These are phyloP conservation scores for Euphrasia arctica DNA, from an alignment of 305 asterid genomes.

Conservation along the genomic window DNA sequence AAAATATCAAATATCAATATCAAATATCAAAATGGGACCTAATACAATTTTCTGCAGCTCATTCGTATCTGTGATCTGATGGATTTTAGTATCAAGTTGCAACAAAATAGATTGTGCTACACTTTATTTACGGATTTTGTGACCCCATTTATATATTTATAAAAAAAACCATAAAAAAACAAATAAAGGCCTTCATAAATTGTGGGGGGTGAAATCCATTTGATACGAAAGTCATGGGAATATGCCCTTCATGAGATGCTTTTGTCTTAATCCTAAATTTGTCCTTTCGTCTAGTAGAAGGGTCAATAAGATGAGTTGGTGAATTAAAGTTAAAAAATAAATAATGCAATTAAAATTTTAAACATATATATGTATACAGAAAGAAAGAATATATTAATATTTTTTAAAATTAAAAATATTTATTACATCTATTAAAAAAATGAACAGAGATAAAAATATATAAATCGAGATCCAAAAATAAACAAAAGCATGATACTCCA, in stretches of 20 bases:
- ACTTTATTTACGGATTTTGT: conserved; percentile 9
- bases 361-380: too few relatives aligned
- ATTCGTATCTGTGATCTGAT: conserved; percentile 6
- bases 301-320: too few relatives aligned
- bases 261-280: not conserved
- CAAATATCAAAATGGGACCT: not conserved
- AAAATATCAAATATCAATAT: not conserved
- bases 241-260: conserved; percentile 11
- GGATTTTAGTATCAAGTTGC: conserved; percentile 14
- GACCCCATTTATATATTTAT: too few relatives aligned
- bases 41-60: not conserved
- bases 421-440: too few relatives aligned
- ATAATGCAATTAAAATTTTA: too few relatives aligned
- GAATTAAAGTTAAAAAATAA: too few relatives aligned
- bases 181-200: not conserved
- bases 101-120: not conserved
- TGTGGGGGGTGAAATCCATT: conserved; percentile 19
- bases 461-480: too few relatives aligned
- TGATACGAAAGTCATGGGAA: conserved; percentile 27
- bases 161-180: not conserved
- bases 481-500: conserved; percentile 24
- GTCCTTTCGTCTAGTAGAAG: too few relatives aligned
- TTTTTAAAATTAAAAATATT: too few relatives aligned
- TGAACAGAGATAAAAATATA: too few relatives aligned
- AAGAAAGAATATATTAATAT: too few relatives aligned